Conservation (phyloP, 2,329 filamentous ascomycete genomes). For the Apiospora phragmitis region DNA sequence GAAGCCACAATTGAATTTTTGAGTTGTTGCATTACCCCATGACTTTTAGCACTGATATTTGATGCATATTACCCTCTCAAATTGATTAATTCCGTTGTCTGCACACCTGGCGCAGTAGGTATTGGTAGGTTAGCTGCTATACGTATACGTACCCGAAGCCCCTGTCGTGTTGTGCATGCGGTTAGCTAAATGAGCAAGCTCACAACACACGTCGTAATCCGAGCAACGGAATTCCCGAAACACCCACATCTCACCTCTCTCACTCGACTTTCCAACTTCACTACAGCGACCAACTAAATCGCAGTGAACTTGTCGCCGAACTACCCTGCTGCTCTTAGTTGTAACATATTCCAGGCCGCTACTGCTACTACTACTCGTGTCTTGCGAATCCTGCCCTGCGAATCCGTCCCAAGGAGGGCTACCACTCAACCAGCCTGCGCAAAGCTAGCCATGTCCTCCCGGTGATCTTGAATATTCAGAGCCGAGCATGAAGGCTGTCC, state of each 20-base stretch:
- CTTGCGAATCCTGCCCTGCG: background rate
- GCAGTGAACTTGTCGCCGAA: background rate
- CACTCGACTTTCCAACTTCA: background rate
- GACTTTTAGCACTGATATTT: background rate
- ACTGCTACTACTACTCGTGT: background rate
- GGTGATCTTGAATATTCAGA: conserved; percentile 22
- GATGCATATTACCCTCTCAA: background rate
- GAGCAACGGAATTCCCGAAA: background rate
- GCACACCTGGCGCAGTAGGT: background rate
- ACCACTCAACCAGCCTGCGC: background rate
- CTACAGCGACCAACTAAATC: background rate
- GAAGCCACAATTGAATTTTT: background rate
- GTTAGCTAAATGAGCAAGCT: background rate
- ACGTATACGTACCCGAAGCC: background rate
- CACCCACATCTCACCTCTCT: background rate
- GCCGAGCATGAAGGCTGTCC: conserved; percentile 46
- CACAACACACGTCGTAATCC: background rate
- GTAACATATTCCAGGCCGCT: background rate
- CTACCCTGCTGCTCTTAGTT: background rate
- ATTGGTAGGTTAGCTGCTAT: background rate
- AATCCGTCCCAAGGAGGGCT: background rate
- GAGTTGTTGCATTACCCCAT: conserved; percentile 4
- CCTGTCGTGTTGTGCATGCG: background rate
- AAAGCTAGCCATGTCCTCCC: conserved; percentile 19
- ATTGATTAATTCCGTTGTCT: background rate